A percentile compares a stretch with the other conserved stretches of the same genome.
Evolutionary conservation across 1,284 basidiomycete species (phyloP).

Genomic region (Microbotryum intermedium): DNA sequence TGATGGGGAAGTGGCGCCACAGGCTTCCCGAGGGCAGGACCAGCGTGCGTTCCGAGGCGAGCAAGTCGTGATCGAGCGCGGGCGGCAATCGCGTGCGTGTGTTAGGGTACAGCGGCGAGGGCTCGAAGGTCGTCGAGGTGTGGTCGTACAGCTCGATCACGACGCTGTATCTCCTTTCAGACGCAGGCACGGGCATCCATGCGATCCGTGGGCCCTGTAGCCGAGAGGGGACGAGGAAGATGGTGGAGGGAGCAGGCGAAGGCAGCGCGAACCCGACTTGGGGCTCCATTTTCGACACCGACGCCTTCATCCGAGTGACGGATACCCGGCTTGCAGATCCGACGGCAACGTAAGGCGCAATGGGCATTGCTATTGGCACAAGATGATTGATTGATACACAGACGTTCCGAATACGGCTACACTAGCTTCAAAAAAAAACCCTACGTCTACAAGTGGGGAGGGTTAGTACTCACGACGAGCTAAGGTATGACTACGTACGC

Average conservation of each 20-base stretch:
- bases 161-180: slow-evolving; percentile 4
- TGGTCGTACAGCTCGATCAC: slow-evolving; percentile 19
- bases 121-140: background rate
- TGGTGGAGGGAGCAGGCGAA: background rate
- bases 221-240: slow-evolving; percentile 19
- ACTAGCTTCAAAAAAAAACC: no score
- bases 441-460: no score
- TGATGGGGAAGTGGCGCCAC: slow-evolving; percentile 15
- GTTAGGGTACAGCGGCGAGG: slow-evolving; percentile 19
- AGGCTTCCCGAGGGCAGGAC: slow-evolving; percentile 13
- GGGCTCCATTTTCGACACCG: no score
- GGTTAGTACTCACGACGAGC: no score
- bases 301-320: no score
- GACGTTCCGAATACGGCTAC: no score
- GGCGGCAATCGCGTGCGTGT: slow-evolving; percentile 29
- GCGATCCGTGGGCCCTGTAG: background rate
- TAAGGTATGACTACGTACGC: no score
- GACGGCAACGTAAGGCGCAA: no score
- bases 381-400: no score
- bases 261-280: no score
- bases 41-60: slow-evolving; percentile 1
- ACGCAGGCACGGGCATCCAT: background rate
- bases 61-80: slow-evolving; percentile 22
- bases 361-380: no score
- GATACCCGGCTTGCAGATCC: no score